Evolutionary conservation across 345 rosid genomes (phyloP).

Genomic region (Acer negundo): DNA sequence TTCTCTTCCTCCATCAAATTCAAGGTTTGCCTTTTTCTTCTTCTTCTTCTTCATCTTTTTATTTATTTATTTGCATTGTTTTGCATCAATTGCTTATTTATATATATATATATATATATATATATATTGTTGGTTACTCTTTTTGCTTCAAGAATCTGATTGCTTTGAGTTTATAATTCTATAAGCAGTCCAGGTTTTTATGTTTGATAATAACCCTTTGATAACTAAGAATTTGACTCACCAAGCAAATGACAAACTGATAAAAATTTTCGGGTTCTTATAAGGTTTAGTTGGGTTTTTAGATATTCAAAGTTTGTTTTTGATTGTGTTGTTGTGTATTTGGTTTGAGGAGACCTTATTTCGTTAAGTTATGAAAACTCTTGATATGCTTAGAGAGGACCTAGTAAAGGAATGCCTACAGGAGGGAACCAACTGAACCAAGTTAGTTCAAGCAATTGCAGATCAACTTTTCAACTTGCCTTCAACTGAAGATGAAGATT

Average conservation of each 20-base stretch:
- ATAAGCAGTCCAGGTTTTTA: not conserved
- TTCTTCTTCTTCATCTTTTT: not conserved
- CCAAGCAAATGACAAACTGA: not conserved
- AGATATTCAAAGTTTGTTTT: not conserved
- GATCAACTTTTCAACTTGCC: slow-evolving; percentile 66
- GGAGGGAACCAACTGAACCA: slow-evolving; percentile 61
- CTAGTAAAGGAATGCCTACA: slow-evolving; percentile 57
- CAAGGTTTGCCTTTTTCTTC: slow-evolving; percentile 43
- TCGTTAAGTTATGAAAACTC: not conserved
- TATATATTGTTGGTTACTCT: not conserved
- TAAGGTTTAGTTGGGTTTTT: not conserved
- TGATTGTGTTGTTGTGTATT: not conserved
- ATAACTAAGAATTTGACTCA: not conserved
- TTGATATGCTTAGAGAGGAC: slow-evolving; percentile 55
- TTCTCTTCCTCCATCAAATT: slow-evolving; percentile 40
- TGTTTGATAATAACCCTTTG: not conserved
- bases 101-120: too few relatives aligned
- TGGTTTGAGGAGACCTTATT: not conserved
- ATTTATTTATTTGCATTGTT: too few relatives aligned
- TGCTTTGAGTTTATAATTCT: not conserved
- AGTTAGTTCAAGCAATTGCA: slow-evolving; percentile 77
- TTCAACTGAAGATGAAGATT: slow-evolving; percentile 74
- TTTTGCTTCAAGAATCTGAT: not conserved
- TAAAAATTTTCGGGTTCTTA: slow-evolving; percentile 1
- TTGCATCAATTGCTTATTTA: too few relatives aligned